phyloP scores from a whole-genome alignment of 495 filamentous ascomycete genomes.

The Penicillium silybi region DNA sequence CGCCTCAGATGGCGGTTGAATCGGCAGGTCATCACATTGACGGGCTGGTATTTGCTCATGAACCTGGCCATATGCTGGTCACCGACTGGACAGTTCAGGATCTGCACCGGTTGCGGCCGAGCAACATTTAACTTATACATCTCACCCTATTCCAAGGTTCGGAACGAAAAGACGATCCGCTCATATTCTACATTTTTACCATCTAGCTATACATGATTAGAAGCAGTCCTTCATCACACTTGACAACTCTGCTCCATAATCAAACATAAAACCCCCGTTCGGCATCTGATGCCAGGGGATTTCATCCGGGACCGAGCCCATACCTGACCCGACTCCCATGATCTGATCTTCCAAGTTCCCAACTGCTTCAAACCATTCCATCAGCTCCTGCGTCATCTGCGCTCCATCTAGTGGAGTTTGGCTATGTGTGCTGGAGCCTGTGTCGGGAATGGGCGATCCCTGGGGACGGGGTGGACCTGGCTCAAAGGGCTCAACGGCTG shows the following conservation, averaged over 20 bases:
- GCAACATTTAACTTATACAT: slow-evolving; percentile 1
- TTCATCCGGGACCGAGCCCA: slow-evolving; percentile 15
- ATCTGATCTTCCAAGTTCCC: slow-evolving; percentile 37
- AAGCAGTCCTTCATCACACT: slow-evolving; percentile 41
- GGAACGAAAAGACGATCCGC: background rate
- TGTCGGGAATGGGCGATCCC: background rate
- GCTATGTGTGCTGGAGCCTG: slow-evolving; percentile 15
- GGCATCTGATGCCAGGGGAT: slow-evolving; percentile 20
- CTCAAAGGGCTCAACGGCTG: background rate
- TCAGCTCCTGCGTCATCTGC: slow-evolving; percentile 39
- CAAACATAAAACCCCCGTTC: slow-evolving; percentile 25
- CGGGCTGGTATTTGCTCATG: slow-evolving; percentile 50
- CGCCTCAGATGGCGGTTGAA: slow-evolving; percentile 55
- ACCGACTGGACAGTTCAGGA: slow-evolving; percentile 36
- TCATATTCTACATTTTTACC: background rate
- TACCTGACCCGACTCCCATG: slow-evolving; percentile 27
- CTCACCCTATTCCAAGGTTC: background rate
- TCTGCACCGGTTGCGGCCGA: slow-evolving; percentile 10
- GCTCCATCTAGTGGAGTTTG: slow-evolving; percentile 31
- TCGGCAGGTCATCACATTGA: slow-evolving; percentile 36
- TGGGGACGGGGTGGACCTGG: background rate
- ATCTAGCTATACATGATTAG: slow-evolving; percentile 6
- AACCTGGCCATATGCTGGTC: slow-evolving; percentile 54
- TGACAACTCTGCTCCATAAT: slow-evolving; percentile 36
- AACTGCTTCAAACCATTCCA: slow-evolving; percentile 43